Conservation (phyloP, 2,329 filamentous ascomycete genomes). For the Aureobasidium subglaciale region DNA sequence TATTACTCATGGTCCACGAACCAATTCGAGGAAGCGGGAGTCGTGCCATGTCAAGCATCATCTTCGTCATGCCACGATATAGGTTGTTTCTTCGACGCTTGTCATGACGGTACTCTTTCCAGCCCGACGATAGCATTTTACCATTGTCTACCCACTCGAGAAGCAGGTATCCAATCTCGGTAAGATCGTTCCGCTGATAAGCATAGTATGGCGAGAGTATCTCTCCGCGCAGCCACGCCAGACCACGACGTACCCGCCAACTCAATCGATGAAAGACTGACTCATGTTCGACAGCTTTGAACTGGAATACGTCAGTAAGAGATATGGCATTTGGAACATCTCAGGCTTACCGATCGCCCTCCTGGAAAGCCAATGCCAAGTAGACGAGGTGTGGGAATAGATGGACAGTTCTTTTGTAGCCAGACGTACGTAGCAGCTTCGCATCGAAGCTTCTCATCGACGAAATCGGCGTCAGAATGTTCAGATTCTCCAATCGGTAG, state of each 20-base stretch:
- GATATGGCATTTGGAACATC: too few species aligned
- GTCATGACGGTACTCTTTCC: not conserved
- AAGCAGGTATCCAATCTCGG: not conserved
- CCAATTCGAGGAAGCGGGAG: constrained; percentile 19
- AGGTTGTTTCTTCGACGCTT: not conserved
- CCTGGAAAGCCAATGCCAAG: constrained; percentile 30
- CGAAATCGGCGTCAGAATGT: constrained; percentile 30
- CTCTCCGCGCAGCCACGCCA: not conserved
- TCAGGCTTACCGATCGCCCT: constrained; percentile 1
- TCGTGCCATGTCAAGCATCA: constrained; percentile 18
- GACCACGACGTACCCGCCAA: not conserved
- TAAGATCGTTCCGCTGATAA: not conserved
- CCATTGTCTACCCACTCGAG: not conserved
- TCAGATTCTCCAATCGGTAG: too few species aligned
- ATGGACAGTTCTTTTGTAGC: constrained; percentile 33
- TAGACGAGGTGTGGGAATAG: constrained; percentile 31
- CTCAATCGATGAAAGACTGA: not conserved
- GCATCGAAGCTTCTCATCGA: constrained; percentile 38
- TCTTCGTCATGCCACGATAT: constrained; percentile 16
- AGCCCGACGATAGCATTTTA: not conserved
- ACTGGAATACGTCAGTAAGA: not conserved
- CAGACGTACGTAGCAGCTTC: constrained; percentile 37
- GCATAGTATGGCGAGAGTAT: not conserved
- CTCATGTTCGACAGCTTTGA: not conserved
- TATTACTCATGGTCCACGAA: constrained; percentile 19